Evolutionary conservation across 805 yeast genomes (phyloP).

Genomic region (Kuraishia molischiana): DNA sequence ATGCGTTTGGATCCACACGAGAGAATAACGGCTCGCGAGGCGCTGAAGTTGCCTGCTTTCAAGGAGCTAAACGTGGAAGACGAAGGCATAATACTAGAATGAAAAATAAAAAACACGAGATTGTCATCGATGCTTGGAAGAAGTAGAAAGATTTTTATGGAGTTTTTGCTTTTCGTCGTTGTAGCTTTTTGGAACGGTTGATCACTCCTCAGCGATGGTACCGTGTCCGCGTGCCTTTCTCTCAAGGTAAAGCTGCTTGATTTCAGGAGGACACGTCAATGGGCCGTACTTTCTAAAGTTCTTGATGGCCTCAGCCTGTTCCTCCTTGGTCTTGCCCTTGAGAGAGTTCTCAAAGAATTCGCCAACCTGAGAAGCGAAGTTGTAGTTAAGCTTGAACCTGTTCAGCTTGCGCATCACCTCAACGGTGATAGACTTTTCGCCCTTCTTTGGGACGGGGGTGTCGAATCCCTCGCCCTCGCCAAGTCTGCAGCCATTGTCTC

Average conservation of each 20-base stretch:
- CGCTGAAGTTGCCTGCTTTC: slow-evolving; percentile 52
- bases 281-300: slow-evolving; percentile 64
- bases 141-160: too few relatives aligned
- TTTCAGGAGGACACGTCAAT: slow-evolving; percentile 31
- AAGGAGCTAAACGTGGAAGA: slow-evolving; percentile 23
- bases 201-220: slow-evolving; percentile 3
- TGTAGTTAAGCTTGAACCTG: slow-evolving; percentile 46
- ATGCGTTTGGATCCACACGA: slow-evolving; percentile 48
- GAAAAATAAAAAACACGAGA: too few relatives aligned
- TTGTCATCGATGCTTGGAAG: background rate
- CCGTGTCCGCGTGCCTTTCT: slow-evolving; percentile 27
- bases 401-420: slow-evolving; percentile 21
- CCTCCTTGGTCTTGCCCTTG: slow-evolving; percentile 23
- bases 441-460: slow-evolving; percentile 33
- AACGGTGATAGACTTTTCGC: slow-evolving; percentile 23
- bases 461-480: slow-evolving; percentile 80
- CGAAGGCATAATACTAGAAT: slow-evolving; percentile 16
- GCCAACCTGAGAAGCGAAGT: slow-evolving; percentile 43
- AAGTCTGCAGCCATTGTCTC: slow-evolving; percentile 49
- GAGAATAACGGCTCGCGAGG: slow-evolving; percentile 47
- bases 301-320: slow-evolving; percentile 36
- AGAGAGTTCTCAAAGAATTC: slow-evolving; percentile 30
- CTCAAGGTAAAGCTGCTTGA: slow-evolving; percentile 26
- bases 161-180: too few relatives aligned
- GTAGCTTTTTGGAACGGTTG: background rate